Evolutionary conservation across 1,284 basidiomycete species (phyloP).

Genomic region (Malassezia yamatoensis): DNA sequence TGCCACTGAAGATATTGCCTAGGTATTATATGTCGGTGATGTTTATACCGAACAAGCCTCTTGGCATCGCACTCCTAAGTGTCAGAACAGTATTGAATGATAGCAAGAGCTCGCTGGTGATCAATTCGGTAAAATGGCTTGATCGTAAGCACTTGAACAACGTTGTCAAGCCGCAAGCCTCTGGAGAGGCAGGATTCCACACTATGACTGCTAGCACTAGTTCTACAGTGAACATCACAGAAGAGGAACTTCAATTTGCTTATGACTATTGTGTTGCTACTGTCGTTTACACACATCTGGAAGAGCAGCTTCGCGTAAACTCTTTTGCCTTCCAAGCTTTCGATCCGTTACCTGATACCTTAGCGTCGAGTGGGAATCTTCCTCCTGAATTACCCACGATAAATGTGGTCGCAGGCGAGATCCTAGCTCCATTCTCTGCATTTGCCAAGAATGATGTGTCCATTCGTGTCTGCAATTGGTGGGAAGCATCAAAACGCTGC

Average conservation of each 20-base stretch:
- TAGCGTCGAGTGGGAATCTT: no score
- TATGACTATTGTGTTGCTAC: slow-evolving; percentile 13
- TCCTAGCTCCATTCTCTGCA: background rate
- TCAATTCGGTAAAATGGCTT: slow-evolving; percentile 17
- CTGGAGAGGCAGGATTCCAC: background rate
- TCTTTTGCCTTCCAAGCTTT: slow-evolving; percentile 7
- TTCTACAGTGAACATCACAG: background rate
- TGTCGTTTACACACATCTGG: slow-evolving; percentile 15
- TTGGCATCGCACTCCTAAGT: slow-evolving; percentile 8
- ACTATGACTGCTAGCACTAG: background rate
- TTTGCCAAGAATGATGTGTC: slow-evolving; percentile 9
- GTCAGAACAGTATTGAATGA: slow-evolving; percentile 2
- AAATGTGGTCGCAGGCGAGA: slow-evolving; percentile 1
- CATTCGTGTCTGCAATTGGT: slow-evolving; percentile 14
- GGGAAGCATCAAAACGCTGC: slow-evolving; percentile 2
- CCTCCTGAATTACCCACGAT: no score
- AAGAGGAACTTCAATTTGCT: slow-evolving; percentile 10
- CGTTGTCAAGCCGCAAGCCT: background rate
- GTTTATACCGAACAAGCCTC: background rate
- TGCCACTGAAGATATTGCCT: slow-evolving; percentile 5
- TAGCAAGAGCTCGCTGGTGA: slow-evolving; percentile 7
- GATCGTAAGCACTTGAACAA: slow-evolving; percentile 2
- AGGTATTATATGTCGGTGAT: slow-evolving; percentile 5
- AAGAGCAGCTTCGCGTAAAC: slow-evolving; percentile 11
- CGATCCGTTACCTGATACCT: no score